phyloP scores from a whole-genome alignment of 164 flowering plant species.

The Aristolochia contorta region DNA sequence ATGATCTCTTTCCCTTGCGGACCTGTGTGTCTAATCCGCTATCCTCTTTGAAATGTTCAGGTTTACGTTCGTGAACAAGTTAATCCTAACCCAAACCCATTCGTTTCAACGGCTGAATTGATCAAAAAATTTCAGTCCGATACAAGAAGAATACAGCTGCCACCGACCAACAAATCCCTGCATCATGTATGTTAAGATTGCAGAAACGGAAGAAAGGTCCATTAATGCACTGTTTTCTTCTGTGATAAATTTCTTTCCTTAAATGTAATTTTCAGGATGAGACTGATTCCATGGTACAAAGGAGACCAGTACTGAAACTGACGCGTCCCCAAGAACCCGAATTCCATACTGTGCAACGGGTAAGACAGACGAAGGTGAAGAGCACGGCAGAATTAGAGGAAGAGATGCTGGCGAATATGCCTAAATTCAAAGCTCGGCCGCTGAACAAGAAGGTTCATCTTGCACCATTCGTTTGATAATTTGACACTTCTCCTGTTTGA shows the following conservation, averaged over 20 bases:
- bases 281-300: conserved; percentile 29
- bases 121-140: conserved; percentile 67
- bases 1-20: too few species aligned
- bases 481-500: too few species aligned
- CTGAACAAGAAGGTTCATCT: conserved; percentile 67
- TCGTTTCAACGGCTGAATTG: conserved; percentile 83
- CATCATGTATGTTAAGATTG: too few species aligned
- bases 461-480: too few species aligned
- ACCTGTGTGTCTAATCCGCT: too few species aligned
- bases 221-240: too few species aligned
- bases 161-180: conserved; percentile 20
- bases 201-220: too few species aligned
- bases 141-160: conserved; percentile 51
- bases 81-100: conserved; percentile 40
- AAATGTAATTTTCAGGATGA: conserved; percentile 19
- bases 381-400: conserved; percentile 91
- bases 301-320: conserved; percentile 53
- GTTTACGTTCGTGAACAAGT: conserved; percentile 61
- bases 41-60: conserved; percentile 18
- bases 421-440: conserved; percentile 90
- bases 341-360: conserved; percentile 69
- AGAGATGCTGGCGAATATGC: conserved; percentile 93
- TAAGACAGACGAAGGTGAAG: conserved; percentile 51
- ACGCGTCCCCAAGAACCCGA: conserved; percentile 89
- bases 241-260: not conserved